Evolutionary conservation across 1,139 yeast species (phyloP).

Genomic region (Taphrina flavorubra): DNA sequence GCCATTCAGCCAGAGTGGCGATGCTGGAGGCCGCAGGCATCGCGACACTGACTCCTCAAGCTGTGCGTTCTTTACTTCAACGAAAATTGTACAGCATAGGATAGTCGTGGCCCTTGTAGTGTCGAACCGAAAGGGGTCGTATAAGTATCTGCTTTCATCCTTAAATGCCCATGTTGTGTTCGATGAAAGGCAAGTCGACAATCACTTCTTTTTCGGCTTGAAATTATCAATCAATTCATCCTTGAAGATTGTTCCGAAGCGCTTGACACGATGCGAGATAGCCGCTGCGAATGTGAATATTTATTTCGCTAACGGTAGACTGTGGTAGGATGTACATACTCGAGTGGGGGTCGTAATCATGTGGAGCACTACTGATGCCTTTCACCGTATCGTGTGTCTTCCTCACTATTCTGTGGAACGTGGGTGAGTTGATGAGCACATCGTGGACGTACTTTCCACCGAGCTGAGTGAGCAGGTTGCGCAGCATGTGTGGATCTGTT

Average conservation of each 20-base stretch:
- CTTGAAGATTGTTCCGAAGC: slow-evolving; percentile 28
- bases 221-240: slow-evolving; percentile 37
- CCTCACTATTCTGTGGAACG: slow-evolving; percentile 31
- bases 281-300: slow-evolving; percentile 10
- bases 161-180: neutral
- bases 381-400: slow-evolving; percentile 37
- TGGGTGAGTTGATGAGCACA: slow-evolving; percentile 31
- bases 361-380: slow-evolving; percentile 34
- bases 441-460: slow-evolving; percentile 38
- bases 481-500: neutral
- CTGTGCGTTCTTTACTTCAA: slow-evolving; percentile 3
- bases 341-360: slow-evolving; percentile 23
- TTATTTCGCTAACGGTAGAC: neutral
- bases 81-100: slow-evolving; percentile 9
- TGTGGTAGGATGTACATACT: neutral
- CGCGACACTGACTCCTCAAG: neutral
- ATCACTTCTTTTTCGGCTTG: slow-evolving; percentile 20
- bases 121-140: too few species aligned
- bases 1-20: slow-evolving; percentile 7
- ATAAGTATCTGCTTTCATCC: neutral
- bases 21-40: slow-evolving; percentile 12
- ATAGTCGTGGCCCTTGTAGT: neutral
- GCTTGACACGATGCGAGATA: slow-evolving; percentile 15
- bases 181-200: neutral
- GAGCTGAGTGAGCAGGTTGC: slow-evolving; percentile 24